Percentiles rank a stretch among this genome's conserved stretches.
Conservation (phyloP, 768 basidiomycete species). For the Hortiboletus flavorubellus region DNA sequence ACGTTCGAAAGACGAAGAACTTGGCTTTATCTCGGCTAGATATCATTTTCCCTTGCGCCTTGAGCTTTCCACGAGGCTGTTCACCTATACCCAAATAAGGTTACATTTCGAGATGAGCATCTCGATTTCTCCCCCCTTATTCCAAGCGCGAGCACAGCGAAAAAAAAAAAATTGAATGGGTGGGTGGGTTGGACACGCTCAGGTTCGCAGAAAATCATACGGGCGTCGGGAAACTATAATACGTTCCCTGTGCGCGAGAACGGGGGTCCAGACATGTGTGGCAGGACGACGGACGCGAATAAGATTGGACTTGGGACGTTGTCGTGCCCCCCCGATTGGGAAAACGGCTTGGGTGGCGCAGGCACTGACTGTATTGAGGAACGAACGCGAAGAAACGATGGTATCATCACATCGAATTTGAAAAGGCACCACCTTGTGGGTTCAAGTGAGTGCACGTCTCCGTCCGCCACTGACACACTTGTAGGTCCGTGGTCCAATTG, state of each 20-base stretch:
- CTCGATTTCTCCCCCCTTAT: not conserved
- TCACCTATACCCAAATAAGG: constrained; percentile 21
- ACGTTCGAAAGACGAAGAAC: not conserved
- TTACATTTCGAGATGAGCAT: constrained; percentile 17
- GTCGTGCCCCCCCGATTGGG: not conserved
- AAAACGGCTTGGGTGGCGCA: not conserved
- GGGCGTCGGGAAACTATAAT: no score
- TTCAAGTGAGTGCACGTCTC: not conserved
- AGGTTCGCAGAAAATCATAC: constrained; percentile 4
- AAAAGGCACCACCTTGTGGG: constrained; percentile 23
- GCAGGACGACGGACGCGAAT: no score
- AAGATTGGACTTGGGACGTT: no score
- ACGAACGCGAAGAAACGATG: not conserved
- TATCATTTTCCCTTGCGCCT: constrained; percentile 16
- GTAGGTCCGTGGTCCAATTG: not conserved
- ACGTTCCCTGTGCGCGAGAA: not conserved
- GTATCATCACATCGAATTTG: constrained; percentile 17
- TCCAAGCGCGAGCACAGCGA: not conserved
- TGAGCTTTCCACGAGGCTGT: constrained; percentile 29
- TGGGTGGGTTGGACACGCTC: constrained; percentile 13
- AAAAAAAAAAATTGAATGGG: not conserved
- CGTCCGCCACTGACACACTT: not conserved
- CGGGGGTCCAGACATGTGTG: no score
- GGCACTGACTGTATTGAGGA: not conserved
- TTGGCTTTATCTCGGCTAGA: constrained; percentile 27